Evolutionary conservation across 257 asterid species (phyloP), one percentile per base, ranked within the genome.

Genomic region (Solanum arcanum): DNA sequence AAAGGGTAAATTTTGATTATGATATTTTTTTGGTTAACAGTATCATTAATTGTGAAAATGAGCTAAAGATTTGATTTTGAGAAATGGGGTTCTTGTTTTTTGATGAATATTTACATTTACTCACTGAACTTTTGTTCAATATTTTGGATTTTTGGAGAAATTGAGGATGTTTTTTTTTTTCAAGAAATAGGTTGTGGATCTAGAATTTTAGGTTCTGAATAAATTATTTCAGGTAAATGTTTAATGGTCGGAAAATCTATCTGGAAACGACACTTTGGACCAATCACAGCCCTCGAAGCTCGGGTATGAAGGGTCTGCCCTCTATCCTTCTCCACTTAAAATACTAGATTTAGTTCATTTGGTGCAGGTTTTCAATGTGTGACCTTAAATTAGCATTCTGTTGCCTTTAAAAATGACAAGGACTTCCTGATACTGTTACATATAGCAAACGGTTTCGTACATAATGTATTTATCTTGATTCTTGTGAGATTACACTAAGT

Each of bases 191-290:
- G 78, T 44, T 33, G 15, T 33, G 46, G 39, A 69, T 69, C 7
- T 12, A 69, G 21, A 33, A 31, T 70, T 20, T 31, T 70, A 14
- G 18, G 8, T 70, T 33, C 14, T 8, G 7, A 8, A 70, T 8
- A 70, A 33, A 70, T 70, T 31, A 33, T 70, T 31, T 92, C 94
- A 90, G 92, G 98, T 95, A 94, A 91, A 89, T 84, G n/a, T 44
- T 69, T 14, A 12, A n/a, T 25, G 23, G 39, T 37, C 39, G 39
- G 39, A 37, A 37, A 37, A 37, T 37, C 39, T 6, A 37, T 37
- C 1, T 37, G 39, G 39, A 37, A 37, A 37, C 39, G 39, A 37
- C 39, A 37, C 39, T 37, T 37, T 37, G 39, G 39, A 37, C 1
- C 39, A 37, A 37, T 37, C 39, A 37, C 7, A 37, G 39, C 39